Evolutionary conservation across 345 rosid genomes (phyloP).

Genomic region (Adansonia digitata): DNA sequence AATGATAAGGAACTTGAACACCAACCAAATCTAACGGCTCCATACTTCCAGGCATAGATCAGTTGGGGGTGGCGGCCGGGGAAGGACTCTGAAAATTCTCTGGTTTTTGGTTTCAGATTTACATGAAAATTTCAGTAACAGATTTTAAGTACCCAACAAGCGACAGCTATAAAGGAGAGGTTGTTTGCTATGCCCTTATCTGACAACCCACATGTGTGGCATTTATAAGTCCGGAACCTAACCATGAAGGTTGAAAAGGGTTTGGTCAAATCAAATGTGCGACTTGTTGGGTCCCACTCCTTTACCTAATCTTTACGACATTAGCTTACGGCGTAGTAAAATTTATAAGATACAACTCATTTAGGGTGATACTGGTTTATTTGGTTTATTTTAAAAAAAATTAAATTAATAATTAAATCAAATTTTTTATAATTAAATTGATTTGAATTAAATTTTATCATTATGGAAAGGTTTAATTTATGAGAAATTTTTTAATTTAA

Average conservation of each 20-base stretch:
- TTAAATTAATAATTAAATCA: no score
- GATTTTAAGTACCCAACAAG: not conserved
- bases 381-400: no score
- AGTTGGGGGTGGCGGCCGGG: no score
- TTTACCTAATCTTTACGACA: no score
- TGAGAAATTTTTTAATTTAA: no score
- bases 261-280: slow-evolving; percentile 37
- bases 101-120: slow-evolving; percentile 3
- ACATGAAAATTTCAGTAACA: slow-evolving; percentile 8
- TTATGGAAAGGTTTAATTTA: no score
- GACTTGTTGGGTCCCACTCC: slow-evolving; percentile 20
- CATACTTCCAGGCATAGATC: slow-evolving; percentile 58
- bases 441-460: no score
- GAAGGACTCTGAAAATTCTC: slow-evolving; percentile 37
- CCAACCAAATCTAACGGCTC: slow-evolving; percentile 70
- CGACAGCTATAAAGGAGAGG: not conserved
- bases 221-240: slow-evolving; percentile 40
- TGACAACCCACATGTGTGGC: slow-evolving; percentile 65
- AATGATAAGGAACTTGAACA: slow-evolving; percentile 77
- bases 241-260: slow-evolving; percentile 1
- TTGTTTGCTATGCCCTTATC: slow-evolving; percentile 26
- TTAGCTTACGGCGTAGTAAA: no score
- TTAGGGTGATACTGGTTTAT: no score
- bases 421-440: no score
- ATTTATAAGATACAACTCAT: no score